These are phyloP conservation scores for Phytophthora capsici DNA, from an alignment of 352 stramenopile genomes.

Conservation along the genomic window DNA sequence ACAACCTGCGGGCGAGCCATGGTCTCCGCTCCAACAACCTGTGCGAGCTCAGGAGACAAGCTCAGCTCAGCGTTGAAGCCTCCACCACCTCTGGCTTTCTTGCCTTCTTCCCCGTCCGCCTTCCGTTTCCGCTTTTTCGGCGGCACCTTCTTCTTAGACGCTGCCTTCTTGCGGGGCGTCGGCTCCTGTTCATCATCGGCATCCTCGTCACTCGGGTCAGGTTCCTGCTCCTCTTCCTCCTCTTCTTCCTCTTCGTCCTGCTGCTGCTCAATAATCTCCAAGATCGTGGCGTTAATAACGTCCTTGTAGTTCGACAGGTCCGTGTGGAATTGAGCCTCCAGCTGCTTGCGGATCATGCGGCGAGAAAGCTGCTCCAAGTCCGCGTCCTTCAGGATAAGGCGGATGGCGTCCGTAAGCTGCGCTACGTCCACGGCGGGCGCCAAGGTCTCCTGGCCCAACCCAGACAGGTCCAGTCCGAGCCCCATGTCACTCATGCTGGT, in stretches of 20 bases:
- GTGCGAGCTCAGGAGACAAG: conserved; percentile 79
- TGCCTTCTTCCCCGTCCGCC: conserved; percentile 28
- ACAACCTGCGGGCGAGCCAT: conserved; percentile 94
- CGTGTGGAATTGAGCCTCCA: conserved; percentile 78
- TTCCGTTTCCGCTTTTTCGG: conserved; percentile 68
- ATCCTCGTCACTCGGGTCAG: conserved; percentile 55
- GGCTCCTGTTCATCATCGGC: conserved; percentile 50
- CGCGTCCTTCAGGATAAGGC: conserved; percentile 76
- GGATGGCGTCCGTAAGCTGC: conserved; percentile 76
- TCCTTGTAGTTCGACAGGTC: conserved; percentile 86
- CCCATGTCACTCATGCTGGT: conserved; percentile 65
- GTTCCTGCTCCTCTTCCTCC: conserved; percentile 51
- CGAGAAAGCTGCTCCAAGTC: conserved; percentile 88
- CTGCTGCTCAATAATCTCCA: conserved; percentile 84
- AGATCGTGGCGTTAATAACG: conserved; percentile 83
- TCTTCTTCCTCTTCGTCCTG: conserved; percentile 65
- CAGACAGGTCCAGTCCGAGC: conserved; percentile 66
- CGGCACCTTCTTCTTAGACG: conserved; percentile 61
- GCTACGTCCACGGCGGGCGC: conserved; percentile 57
- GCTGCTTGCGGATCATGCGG: conserved; percentile 88
- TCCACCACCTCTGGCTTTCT: conserved; percentile 47
- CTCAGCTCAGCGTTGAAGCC: conserved; percentile 84
- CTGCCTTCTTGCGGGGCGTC: conserved; percentile 42
- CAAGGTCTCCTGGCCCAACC: conserved; percentile 47
- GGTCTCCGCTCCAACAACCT: conserved; percentile 82